Evolutionary conservation across 2,329 filamentous ascomycete genomes (phyloP).

Genomic region (Ophiostoma novo-ulmi): DNA sequence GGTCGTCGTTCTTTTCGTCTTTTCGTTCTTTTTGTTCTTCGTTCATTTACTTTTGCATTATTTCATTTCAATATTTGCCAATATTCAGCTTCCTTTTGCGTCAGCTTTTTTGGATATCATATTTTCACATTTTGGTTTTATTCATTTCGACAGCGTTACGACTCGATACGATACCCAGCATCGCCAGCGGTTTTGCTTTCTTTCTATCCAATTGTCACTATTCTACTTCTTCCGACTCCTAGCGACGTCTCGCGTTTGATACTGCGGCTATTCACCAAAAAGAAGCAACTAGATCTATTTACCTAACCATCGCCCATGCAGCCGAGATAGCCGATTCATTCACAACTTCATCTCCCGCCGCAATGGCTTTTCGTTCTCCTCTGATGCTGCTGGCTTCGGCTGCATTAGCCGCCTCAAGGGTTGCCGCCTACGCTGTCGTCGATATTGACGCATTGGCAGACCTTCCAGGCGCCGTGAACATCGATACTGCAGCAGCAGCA

Average conservation of each 20-base stretch:
- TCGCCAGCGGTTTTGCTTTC: background rate
- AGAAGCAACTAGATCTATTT: background rate
- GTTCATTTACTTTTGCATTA: background rate
- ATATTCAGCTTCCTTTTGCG: background rate
- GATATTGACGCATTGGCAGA: background rate
- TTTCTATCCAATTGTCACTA: background rate
- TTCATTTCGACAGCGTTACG: background rate
- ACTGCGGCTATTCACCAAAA: conserved; percentile 10
- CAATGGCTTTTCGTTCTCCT: conserved; percentile 19
- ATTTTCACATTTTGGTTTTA: background rate
- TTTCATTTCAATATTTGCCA: background rate
- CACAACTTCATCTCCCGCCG: background rate
- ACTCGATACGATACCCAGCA: conserved; percentile 14
- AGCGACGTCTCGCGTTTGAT: conserved; percentile 23
- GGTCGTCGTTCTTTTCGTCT: conserved; percentile 11
- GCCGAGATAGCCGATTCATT: conserved; percentile 17
- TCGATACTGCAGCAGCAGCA: background rate
- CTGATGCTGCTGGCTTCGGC: conserved; percentile 6
- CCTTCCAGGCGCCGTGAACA: background rate
- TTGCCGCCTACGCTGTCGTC: conserved; percentile 13
- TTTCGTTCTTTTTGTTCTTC: background rate
- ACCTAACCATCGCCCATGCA: conserved; percentile 13
- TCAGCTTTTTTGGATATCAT: background rate
- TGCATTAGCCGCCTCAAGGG: background rate
- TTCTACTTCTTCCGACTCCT: background rate